phyloP scores from a whole-genome alignment of 345 rosid species.

The Populus ilicifolia region DNA sequence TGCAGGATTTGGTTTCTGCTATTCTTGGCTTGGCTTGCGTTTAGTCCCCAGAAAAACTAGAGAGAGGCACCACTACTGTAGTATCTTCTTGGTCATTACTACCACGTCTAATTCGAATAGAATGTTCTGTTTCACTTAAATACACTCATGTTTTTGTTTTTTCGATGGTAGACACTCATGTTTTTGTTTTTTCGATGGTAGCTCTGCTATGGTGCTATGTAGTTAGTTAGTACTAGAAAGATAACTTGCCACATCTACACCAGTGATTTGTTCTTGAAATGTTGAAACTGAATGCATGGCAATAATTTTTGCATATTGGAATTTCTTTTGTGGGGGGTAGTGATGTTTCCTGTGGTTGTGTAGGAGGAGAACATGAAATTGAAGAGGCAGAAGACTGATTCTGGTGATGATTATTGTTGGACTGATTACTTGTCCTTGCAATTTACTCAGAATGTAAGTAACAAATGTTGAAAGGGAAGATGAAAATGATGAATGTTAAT shows the following conservation, averaged over 20 bases:
- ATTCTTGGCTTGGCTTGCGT: too few species aligned
- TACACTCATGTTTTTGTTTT: not conserved
- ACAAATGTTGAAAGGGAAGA: not conserved
- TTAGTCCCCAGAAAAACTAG: too few species aligned
- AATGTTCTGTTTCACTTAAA: too few species aligned
- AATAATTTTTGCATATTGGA: not conserved
- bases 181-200: not conserved
- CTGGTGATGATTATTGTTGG: constrained; percentile 55
- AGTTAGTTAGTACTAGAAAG: not conserved
- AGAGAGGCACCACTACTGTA: too few species aligned
- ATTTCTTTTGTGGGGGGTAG: not conserved
- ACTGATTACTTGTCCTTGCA: constrained; percentile 74
- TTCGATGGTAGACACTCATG: not conserved
- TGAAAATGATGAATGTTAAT: too few species aligned
- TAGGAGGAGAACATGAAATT: constrained; percentile 87
- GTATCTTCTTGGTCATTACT: too few species aligned
- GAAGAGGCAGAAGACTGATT: constrained; percentile 58
- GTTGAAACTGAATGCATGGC: too few species aligned
- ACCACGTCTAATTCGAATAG: too few species aligned
- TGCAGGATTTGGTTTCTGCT: too few species aligned
- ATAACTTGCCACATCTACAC: not conserved
- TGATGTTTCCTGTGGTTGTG: not conserved
- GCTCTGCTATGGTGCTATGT: not conserved
- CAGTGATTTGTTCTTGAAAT: not conserved
- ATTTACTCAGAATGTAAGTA: constrained; percentile 87